phyloP scores from a whole-genome alignment of 371 early-diverging fungal species.

The Mortierella sp. region DNA sequence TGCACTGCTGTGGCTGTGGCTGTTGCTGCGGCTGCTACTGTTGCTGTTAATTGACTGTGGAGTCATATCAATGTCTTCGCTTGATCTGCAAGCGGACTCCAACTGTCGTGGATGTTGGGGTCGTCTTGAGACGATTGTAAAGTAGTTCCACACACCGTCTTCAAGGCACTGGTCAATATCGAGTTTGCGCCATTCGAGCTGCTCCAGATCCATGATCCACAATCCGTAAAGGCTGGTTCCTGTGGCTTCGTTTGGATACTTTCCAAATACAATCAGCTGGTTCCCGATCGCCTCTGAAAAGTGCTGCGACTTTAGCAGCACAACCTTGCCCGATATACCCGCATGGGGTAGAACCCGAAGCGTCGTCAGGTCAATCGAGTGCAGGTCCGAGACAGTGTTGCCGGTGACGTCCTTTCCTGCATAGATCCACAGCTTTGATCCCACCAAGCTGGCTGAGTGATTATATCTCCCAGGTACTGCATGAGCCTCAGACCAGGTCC shows the following conservation, averaged over 20 bases:
- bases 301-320: conserved; percentile 72
- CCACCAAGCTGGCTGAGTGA: conserved; percentile 68
- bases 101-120: conserved; percentile 18
- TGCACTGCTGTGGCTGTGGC: background rate
- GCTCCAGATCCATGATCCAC: conserved; percentile 74
- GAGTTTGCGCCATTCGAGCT: conserved; percentile 69
- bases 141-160: conserved; percentile 74
- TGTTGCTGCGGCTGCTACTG: too few relatives aligned
- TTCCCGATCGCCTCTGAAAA: conserved; percentile 75
- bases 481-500: conserved; percentile 65
- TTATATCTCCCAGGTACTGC: conserved; percentile 70
- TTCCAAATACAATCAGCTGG: conserved; percentile 70
- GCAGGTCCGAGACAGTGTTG: conserved; percentile 69
- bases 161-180: conserved; percentile 66
- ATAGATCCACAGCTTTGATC: conserved; percentile 69
- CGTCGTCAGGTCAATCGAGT: conserved; percentile 64
- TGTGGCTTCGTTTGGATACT: conserved; percentile 56
- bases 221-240: conserved; percentile 62
- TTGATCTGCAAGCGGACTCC: background rate
- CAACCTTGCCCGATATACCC: conserved; percentile 62
- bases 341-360: conserved; percentile 48
- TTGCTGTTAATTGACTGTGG: too few relatives aligned
- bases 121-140: conserved; percentile 59
- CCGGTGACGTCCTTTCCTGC: conserved; percentile 71
- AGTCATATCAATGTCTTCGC: conserved; percentile 2